Base-by-base conservation (phyloP, 1,284 basidiomycete genomes). In the Rhodotorula sp. region DNA sequence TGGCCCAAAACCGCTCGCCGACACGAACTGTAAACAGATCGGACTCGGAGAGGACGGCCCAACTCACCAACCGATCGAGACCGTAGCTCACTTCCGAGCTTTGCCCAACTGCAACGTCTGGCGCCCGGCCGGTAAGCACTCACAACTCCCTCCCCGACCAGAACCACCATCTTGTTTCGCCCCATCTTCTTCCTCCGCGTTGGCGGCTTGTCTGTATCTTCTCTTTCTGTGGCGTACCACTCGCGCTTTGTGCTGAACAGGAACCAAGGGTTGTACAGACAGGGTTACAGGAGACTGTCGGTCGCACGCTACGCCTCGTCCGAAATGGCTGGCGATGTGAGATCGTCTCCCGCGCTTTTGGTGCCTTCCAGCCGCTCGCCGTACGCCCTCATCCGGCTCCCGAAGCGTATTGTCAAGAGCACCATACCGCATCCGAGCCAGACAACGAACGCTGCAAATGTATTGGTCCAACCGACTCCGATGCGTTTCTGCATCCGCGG, bases 41-140 rank as follows among this genome's bases (percentile, higher is more conserved):
- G 72, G 70, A 64, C 76, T 82, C n/a, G 81, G 92, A 75, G 94
- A 97, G 83, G 94, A 97, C 78, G 95, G 95, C 59, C 94, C 95
- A 64, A 97, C 95, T 62, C 94, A 97, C 82, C 94, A 96, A 82
- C 94, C 93, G 70, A 66, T 78, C 70, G 94, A 96, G 45, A 64
- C 62, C 6, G 62, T 64, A 0, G 62, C 62, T 5, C 62, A 90
- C 82, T 85, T 96, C 80, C 91, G 94, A 77, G 90, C 94, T 33
- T 87, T 88, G 70, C 95, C 94, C 77, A 96, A 96, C 85, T 74
- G 71, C 73, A 73, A 77, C 69, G 76, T 78, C 44, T 72, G 74
- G 70, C 69, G 70, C 26, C 69, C 67, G 37, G 68, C 69, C 26
- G 59, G 59, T 60, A 14, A 45, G 59, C 2, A 8, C 8, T 42